Evolutionary conservation across 495 filamentous ascomycete species (phyloP).

Genomic region (Penicillium egyptiacum): DNA sequence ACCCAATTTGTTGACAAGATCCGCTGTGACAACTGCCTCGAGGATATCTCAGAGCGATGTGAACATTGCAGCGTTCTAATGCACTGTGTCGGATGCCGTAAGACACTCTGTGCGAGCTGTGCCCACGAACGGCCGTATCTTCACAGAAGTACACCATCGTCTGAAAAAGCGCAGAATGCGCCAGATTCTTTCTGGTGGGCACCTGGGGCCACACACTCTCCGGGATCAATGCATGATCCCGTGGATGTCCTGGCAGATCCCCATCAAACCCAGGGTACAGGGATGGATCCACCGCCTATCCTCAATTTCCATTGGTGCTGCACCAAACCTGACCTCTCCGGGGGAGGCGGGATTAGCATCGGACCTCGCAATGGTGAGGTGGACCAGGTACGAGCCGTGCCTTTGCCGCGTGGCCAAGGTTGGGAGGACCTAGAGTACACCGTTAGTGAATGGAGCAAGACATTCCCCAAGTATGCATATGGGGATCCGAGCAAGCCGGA

Average conservation of each 20-base stretch:
- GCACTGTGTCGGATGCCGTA: conserved; percentile 63
- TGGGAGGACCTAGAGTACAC: conserved; percentile 58
- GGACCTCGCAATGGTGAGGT: conserved; percentile 52
- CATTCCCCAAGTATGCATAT: conserved; percentile 46
- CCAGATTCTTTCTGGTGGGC: conserved; percentile 57
- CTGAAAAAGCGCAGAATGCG: conserved; percentile 10
- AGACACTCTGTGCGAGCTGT: conserved; percentile 61
- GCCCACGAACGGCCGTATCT: conserved; percentile 57
- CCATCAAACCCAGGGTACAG: conserved; percentile 27
- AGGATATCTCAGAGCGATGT: conserved; percentile 55
- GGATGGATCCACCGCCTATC: conserved; percentile 38
- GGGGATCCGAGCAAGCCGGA: conserved; percentile 45
- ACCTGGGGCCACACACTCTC: conserved; percentile 51
- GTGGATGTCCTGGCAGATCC: conserved; percentile 29
- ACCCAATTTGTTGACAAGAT: conserved; percentile 52
- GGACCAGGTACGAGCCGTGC: conserved; percentile 57
- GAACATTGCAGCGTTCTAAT: conserved; percentile 64
- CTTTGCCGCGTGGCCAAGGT: conserved; percentile 52
- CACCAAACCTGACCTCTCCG: conserved; percentile 61
- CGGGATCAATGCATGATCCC: conserved; percentile 59
- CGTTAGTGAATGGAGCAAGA: conserved; percentile 45
- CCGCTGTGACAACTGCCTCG: conserved; percentile 55
- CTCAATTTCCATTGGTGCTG: conserved; percentile 63
- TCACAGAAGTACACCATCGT: conserved; percentile 25
- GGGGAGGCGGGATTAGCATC: conserved; percentile 61